These are phyloP conservation scores for Boletellus deceptivus DNA, from an alignment of 1,284 basidiomycete species.

Conservation along the genomic window DNA sequence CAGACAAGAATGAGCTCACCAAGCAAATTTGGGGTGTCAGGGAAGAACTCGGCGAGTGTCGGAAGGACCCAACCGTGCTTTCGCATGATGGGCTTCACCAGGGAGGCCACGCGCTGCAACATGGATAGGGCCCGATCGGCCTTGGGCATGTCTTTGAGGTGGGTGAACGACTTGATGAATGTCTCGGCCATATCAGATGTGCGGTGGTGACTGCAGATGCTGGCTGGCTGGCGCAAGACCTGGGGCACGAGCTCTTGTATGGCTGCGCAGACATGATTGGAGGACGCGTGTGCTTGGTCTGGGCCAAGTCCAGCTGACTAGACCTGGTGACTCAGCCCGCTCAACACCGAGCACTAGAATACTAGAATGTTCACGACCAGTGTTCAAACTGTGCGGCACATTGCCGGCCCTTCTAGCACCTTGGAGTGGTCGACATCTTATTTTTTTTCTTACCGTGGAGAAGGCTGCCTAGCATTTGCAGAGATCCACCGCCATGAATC, in stretches of 20 bases:
- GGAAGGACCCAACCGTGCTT: constrained; percentile 80
- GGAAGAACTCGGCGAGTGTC: constrained; percentile 84
- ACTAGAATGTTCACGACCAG: background rate
- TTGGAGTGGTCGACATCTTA: too few relatives aligned
- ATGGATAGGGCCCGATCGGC: constrained; percentile 60
- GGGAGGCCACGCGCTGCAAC: constrained; percentile 72
- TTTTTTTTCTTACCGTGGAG: background rate
- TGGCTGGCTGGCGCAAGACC: background rate
- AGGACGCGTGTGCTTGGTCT: background rate
- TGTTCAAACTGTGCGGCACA: too few relatives aligned
- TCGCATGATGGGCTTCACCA: constrained; percentile 89
- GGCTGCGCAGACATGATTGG: background rate
- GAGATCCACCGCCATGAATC: background rate
- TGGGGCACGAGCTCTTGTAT: background rate
- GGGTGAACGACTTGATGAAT: constrained; percentile 63
- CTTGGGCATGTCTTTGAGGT: constrained; percentile 61
- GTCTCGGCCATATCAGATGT: constrained; percentile 41
- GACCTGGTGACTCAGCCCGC: constrained; percentile 12
- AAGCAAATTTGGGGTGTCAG: constrained; percentile 67
- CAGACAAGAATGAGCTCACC: constrained; percentile 45
- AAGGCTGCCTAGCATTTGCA: background rate
- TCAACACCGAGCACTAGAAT: background rate
- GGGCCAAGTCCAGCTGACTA: constrained; percentile 9
- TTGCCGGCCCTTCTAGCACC: background rate
- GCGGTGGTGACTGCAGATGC: background rate